Percentiles rank a stretch among this genome's conserved stretches.
Conservation (phyloP, 148 eudicot genomes). For the Bassia scoparia region DNA sequence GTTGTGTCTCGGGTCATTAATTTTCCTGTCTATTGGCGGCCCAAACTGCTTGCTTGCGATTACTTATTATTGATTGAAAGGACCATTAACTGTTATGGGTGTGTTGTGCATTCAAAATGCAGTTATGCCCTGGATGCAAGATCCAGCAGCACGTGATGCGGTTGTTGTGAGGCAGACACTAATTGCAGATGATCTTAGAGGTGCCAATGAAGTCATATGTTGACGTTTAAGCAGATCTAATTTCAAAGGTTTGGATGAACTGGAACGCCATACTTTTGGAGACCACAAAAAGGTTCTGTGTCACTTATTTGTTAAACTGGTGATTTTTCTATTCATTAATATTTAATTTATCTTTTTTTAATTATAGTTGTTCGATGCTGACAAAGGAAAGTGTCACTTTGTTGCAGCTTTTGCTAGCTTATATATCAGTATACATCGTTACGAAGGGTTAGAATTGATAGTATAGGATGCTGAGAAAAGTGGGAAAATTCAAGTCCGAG, state of each 20-base stretch:
- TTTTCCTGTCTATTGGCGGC: neutral
- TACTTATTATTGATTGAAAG: neutral
- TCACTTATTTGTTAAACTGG: neutral
- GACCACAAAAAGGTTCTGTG: conserved; percentile 58
- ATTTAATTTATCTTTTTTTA: neutral
- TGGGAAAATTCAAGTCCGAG: too few species aligned
- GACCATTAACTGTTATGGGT: neutral
- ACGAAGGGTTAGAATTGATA: conserved; percentile 80
- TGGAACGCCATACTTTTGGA: conserved; percentile 48
- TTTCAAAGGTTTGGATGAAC: conserved; percentile 49
- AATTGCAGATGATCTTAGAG: conserved; percentile 41
- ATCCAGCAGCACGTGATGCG: conserved; percentile 81
- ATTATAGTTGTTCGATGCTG: neutral
- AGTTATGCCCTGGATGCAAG: conserved; percentile 66
- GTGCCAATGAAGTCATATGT: conserved; percentile 75
- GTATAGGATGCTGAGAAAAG: conserved; percentile 44
- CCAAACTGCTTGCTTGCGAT: neutral
- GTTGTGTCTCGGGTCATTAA: too few species aligned
- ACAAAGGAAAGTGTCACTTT: neutral
- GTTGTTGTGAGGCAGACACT: conserved; percentile 50
- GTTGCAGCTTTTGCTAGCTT: conserved; percentile 71
- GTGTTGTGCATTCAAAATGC: conserved; percentile 42
- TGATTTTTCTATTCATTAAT: too few species aligned
- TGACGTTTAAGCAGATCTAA: conserved; percentile 58
- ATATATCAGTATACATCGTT: conserved; percentile 43